These are phyloP conservation scores for Monosporozyma siamensis DNA, from an alignment of 805 yeast species.

Conservation along the genomic window DNA sequence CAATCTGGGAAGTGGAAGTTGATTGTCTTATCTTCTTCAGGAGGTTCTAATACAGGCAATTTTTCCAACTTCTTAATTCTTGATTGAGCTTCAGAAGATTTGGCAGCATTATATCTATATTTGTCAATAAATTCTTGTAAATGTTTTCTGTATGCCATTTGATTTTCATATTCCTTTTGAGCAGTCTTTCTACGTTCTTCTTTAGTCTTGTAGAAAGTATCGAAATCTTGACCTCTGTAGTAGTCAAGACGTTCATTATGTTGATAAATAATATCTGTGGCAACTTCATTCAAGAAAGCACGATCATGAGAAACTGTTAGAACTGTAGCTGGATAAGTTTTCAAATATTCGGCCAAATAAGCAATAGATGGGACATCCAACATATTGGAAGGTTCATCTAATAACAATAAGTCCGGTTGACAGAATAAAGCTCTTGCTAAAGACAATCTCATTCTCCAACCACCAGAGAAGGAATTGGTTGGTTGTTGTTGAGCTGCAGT, in stretches of 20 bases:
- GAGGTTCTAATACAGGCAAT: constrained; percentile 84
- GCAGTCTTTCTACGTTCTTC: constrained; percentile 94
- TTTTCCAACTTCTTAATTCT: constrained; percentile 95
- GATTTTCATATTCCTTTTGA: constrained; percentile 91
- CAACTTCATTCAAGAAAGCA: constrained; percentile 93
- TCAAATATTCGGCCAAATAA: constrained; percentile 80
- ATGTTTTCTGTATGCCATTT: constrained; percentile 91
- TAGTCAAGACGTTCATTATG: constrained; percentile 95
- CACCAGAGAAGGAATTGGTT: constrained; percentile 94
- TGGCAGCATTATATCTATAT: constrained; percentile 95
- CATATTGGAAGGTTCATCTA: constrained; percentile 99
- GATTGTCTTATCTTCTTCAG: constrained; percentile 80
- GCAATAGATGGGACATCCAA: constrained; percentile 99
- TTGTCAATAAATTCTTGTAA: constrained; percentile 92
- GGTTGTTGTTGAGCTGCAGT: constrained; percentile 73
- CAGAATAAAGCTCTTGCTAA: constrained; percentile 96
- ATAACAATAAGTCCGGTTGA: constrained; percentile 83
- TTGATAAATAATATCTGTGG: constrained; percentile 96
- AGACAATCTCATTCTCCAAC: constrained; percentile 99
- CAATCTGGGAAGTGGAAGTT: constrained; percentile 93
- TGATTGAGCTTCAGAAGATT: constrained; percentile 95
- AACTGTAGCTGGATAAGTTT: constrained; percentile 84
- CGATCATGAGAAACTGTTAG: constrained; percentile 97
- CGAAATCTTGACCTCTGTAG: constrained; percentile 90
- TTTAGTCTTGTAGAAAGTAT: constrained; percentile 82